Evolutionary conservation across 108 stramenopile species (phyloP).

Genomic region (Pseudonitzschia multiseries): DNA sequence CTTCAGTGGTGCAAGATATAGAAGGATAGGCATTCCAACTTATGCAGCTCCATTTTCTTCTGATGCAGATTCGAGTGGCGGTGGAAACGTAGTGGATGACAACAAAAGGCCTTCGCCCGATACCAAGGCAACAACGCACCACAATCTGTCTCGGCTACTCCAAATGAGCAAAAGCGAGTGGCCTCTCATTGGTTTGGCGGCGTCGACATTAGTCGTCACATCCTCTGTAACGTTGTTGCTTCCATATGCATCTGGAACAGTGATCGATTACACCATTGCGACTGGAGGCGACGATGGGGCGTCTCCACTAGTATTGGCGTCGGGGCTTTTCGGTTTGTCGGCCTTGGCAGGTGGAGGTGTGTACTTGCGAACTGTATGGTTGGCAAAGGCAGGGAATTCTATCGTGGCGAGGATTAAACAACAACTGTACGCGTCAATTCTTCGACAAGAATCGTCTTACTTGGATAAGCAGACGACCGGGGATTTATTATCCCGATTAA

Average conservation of each 20-base stretch:
- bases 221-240: slow-evolving; percentile 69
- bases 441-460: slow-evolving; percentile 74
- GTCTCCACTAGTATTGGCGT: slow-evolving; percentile 47
- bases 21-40: neutral
- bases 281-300: slow-evolving; percentile 22
- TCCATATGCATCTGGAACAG: slow-evolving; percentile 69
- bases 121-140: neutral
- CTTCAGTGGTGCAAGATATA: neutral
- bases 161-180: slow-evolving; percentile 49
- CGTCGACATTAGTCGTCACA: slow-evolving; percentile 60
- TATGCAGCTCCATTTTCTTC: neutral
- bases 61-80: neutral
- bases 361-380: slow-evolving; percentile 54
- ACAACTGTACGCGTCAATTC: slow-evolving; percentile 55
- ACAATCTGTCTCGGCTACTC: slow-evolving; percentile 24
- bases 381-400: slow-evolving; percentile 75
- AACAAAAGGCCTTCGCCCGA: neutral
- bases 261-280: slow-evolving; percentile 63
- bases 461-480: slow-evolving; percentile 73
- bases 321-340: slow-evolving; percentile 64
- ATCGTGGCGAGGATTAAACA: slow-evolving; percentile 68
- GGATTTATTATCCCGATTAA: slow-evolving; percentile 77
- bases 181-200: slow-evolving; percentile 51
- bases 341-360: slow-evolving; percentile 66
- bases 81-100: neutral